Evolutionary conservation across 768 basidiomycete genomes (phyloP).

Genomic region (Boletus vinaceobasis): DNA sequence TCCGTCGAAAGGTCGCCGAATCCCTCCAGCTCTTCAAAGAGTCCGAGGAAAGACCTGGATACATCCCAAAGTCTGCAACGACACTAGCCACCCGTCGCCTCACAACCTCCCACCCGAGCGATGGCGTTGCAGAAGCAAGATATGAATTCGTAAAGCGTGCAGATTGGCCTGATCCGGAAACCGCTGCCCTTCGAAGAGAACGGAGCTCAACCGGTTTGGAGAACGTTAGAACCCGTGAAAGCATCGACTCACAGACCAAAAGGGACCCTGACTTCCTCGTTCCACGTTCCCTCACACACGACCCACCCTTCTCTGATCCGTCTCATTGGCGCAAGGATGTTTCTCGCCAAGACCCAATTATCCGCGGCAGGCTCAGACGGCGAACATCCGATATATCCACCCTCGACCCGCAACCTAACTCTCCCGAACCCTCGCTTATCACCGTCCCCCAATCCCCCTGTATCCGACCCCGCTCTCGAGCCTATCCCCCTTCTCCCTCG

Average conservation of each 20-base stretch:
- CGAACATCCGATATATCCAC: slow-evolving; percentile 43
- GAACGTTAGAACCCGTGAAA: slow-evolving; percentile 53
- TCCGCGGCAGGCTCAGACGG: slow-evolving; percentile 62
- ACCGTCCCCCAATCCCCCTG: slow-evolving; percentile 38
- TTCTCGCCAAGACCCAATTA: slow-evolving; percentile 37
- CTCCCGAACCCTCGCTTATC: slow-evolving; percentile 22
- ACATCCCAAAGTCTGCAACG: slow-evolving; percentile 22
- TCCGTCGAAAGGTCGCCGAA: slow-evolving; percentile 80
- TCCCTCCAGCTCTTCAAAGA: slow-evolving; percentile 81
- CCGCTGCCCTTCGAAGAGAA: slow-evolving; percentile 65
- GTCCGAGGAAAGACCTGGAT: slow-evolving; percentile 43
- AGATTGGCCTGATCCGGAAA: slow-evolving; percentile 81
- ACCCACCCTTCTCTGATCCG: slow-evolving; percentile 44
- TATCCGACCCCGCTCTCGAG: slow-evolving; percentile 41
- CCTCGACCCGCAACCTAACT: slow-evolving; percentile 30
- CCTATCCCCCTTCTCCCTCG: slow-evolving; percentile 54
- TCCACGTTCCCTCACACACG: slow-evolving; percentile 40
- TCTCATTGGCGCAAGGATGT: slow-evolving; percentile 58
- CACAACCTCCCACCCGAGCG: slow-evolving; percentile 38
- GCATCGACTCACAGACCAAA: slow-evolving; percentile 20
- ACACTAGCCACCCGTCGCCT: slow-evolving; percentile 30
- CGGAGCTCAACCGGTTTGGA: slow-evolving; percentile 62
- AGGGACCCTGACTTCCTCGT: slow-evolving; percentile 21
- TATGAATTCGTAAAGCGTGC: slow-evolving; percentile 83
- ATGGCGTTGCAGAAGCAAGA: slow-evolving; percentile 61